Evolutionary conservation across 2,329 filamentous ascomycete genomes (phyloP), one percentile per base, ranked within the genome.

Genomic region (Xylariaceae sp.): DNA sequence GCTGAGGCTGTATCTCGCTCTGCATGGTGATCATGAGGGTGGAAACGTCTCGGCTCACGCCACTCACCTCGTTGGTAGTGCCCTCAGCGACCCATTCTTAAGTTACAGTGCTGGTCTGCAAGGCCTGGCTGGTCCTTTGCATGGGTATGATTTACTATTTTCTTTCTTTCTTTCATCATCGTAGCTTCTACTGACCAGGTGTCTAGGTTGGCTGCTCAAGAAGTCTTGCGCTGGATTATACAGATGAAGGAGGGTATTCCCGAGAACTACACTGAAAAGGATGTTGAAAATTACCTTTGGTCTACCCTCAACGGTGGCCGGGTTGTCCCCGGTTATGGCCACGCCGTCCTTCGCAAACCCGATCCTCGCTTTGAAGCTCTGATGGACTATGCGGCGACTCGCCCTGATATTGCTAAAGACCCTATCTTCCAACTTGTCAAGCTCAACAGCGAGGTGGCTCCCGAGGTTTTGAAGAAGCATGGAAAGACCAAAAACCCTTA

Each of bases 401-500:
- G 92, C 9, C 89, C 91, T 11, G 89, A 93, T 66, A 96, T 99
- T 59, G 86, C 90, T 36, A 77, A 82, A 41, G 89, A 97, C 73
- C 92, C 93, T 1, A 87, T 97, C 59, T 97, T 96, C 86, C 85
- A 91, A 74, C 85, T 99, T 9, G 93, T 99, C 50, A 89, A 92
- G 82, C 87, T 89, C 78, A 97, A 96, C 79, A 92, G 88, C 61
- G 88, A 92, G 68, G 88, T 99, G 59, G 94, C 94, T 0, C 94
- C 94, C 13, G 83, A 85, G 46, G 94, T 99, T 16, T 81, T 99
- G 65, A 94, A 85, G 67, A 86, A 97, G 78, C 94, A 99, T 71
- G 94, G 94, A 74, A 97, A 97, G 87, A 96, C 92, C 63, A 96
- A 96, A 82, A 96, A 96, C 78, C 92, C 94, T 2, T 96, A 93